Evolutionary conservation across 2,329 filamentous ascomycete species (phyloP).

Genomic region (Herpotrichia juniperi): DNA sequence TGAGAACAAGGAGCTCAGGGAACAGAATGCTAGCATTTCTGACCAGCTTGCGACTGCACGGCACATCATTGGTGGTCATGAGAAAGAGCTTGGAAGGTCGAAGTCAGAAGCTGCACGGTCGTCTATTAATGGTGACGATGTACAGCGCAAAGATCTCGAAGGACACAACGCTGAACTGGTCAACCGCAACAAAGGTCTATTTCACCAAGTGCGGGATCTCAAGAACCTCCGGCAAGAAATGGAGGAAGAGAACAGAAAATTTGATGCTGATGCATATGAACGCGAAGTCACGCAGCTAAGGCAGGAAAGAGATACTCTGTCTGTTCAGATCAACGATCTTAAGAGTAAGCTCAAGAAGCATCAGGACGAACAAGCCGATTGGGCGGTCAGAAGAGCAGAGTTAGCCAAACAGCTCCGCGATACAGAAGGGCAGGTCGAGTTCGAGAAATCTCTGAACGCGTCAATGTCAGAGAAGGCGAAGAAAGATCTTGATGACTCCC

Average conservation of each 20-base stretch:
- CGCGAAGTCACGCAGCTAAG: too few relatives aligned
- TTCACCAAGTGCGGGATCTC: too few relatives aligned
- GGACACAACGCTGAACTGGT: neutral
- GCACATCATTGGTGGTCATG: neutral
- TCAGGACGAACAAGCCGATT: too few relatives aligned
- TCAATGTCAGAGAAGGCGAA: neutral
- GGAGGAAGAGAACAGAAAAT: neutral
- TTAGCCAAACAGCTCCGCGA: neutral
- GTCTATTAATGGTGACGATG: neutral
- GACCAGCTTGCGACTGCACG: neutral
- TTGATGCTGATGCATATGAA: too few relatives aligned
- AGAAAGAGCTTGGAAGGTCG: neutral
- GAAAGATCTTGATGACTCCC: neutral
- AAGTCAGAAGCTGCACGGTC: neutral
- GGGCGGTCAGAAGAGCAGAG: too few relatives aligned
- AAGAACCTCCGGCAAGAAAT: too few relatives aligned
- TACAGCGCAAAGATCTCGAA: neutral
- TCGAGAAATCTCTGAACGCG: neutral
- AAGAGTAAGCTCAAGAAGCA: too few relatives aligned
- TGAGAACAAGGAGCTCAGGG: neutral
- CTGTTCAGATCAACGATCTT: too few relatives aligned
- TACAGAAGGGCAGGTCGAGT: neutral
- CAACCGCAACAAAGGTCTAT: neutral
- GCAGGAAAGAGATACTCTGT: too few relatives aligned
- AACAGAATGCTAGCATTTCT: neutral